Base-by-base conservation (phyloP, 208 protist species). In the Acanthamoeba healyi region DNA sequence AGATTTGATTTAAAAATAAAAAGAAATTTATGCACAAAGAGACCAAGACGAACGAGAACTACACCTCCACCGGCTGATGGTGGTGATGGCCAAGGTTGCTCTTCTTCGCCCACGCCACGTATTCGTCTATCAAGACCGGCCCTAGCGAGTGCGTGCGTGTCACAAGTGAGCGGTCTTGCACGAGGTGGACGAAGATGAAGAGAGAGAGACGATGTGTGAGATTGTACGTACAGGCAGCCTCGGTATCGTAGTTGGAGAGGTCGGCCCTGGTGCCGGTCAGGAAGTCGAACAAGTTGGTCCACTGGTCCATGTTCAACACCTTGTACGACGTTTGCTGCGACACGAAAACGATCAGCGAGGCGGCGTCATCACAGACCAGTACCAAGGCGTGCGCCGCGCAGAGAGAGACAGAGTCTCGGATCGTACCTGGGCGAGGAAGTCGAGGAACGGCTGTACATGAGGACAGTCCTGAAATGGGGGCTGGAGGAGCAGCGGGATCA, bases 281-380 rank as follows among this genome's bases (percentile, higher is more conserved):
- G 15, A 72, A 72, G 29, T 72, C 63, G 7, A 72, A n/a, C 26
- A 72, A n/a, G 34, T 72, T 72, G 2, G 63, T 72, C 63, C 63
- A 72, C 63, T 72, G 63, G 34, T 72, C 63, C 63, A 72, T 1
- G 63, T 72, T 72, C 29, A 72, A n/a, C 63, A n/a, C 63, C 34
- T 72, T 72, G n/a, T 4, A 72, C 63, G 63, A 32, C 34, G 63
- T 72, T 72, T 72, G 63, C 63, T 72, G 63, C 34, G 9, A 72
- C 63, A 72, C 26, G 12, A 72, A 6, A 17, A 36, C 51, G 22
- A 19, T 56, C 51, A 49, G 44, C 44, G n/a, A n/a, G n/a, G n/a
- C n/a, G n/a, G n/a, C n/a, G n/a, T 49, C 12, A 49, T 49, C 44
- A 49, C 44, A 49, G 54, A 26, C 54, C 12, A 22, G 54, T 22